Percentiles rank a stretch among this genome's conserved stretches.
These are phyloP conservation scores for Globisporangium apiculatum DNA, from an alignment of 352 stramenopile species.

Conservation along the genomic window DNA sequence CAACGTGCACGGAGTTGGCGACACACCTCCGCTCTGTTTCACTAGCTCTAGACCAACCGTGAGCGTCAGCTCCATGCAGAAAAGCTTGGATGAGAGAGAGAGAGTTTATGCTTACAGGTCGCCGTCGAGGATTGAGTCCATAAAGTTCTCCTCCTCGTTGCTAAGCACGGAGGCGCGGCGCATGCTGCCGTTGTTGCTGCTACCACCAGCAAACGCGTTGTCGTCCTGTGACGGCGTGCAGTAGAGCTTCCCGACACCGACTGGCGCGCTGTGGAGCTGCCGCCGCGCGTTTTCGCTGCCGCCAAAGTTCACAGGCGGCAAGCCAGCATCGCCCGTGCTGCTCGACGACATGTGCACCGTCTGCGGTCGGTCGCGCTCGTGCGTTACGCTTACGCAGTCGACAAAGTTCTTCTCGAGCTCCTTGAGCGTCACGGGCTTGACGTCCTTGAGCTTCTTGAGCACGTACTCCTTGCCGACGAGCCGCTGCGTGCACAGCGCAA, in stretches of 20 bases:
- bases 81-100: too few relatives aligned
- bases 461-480: conserved; percentile 68
- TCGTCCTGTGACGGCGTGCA: conserved; percentile 43
- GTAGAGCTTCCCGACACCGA: conserved; percentile 58
- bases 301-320: conserved; percentile 39
- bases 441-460: conserved; percentile 56
- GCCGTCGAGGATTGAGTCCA: conserved; percentile 65
- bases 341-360: conserved; percentile 39
- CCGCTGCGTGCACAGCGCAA: conserved; percentile 69
- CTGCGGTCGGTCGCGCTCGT: conserved; percentile 34
- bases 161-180: conserved; percentile 38
- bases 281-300: conserved; percentile 37
- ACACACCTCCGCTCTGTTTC: too few relatives aligned
- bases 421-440: conserved; percentile 73
- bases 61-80: too few relatives aligned
- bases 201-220: conserved; percentile 6
- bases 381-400: conserved; percentile 29
- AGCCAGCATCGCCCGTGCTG: conserved; percentile 2
- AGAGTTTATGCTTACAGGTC: not conserved
- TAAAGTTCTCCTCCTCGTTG: conserved; percentile 79
- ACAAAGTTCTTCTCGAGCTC: conserved; percentile 84
- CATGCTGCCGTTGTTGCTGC: not conserved
- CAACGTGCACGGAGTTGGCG: too few relatives aligned
- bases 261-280: conserved; percentile 58
- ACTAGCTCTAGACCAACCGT: too few relatives aligned